Base-by-base conservation (phyloP, 192 early-diverging fungal genomes). In the Jimgerdemannia flammicorona region DNA sequence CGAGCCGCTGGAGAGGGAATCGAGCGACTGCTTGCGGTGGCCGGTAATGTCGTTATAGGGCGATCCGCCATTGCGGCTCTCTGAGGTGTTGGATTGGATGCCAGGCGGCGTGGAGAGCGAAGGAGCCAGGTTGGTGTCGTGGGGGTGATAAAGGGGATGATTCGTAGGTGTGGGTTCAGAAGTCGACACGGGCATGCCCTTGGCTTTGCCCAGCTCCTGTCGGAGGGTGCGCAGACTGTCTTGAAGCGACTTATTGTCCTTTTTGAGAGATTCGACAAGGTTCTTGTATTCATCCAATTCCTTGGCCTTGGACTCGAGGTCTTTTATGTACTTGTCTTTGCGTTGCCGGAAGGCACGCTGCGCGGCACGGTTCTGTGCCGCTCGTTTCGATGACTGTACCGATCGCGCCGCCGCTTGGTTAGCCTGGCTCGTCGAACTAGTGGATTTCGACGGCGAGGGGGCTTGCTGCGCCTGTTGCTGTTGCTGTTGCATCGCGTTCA, bases 261-360 rank as follows among this genome's bases (percentile, higher is more conserved):
- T 71, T 43, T 54, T 54, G 17, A 79, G 20, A 4, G 40, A 40
- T 40, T 77, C 76, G 64, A 83, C 54, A 59, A 79, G 78, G 10
- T 74, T 44, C 44, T 83, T 69, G 70, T 73, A 76, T 9, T 76
- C 73, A 63, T 79, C 78, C 73, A 94, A 82, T 69, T 89, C 84
- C 70, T 91, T 88, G 4, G 92, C 90, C 68, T 90, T 87, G 2
- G 84, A 85, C 80, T 97, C 95, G 1, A 97, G 87, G 8, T 91
- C 87, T 73, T 91, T 88, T 39, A 95, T 88, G 77, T 97, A 94
- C 75, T 88, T 87, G 73, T 94, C 91, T 69, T 91, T 90, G 44
- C 95, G 90, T 81, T 97, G 93, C 59, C 95, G 90, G 81, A 97
- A 97, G 4, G 95, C 94, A 3, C 94, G 88, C 81, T 97, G 95